Base-by-base conservation (phyloP, 345 rosid species). In the Cardiospermum halicacabum region DNA sequence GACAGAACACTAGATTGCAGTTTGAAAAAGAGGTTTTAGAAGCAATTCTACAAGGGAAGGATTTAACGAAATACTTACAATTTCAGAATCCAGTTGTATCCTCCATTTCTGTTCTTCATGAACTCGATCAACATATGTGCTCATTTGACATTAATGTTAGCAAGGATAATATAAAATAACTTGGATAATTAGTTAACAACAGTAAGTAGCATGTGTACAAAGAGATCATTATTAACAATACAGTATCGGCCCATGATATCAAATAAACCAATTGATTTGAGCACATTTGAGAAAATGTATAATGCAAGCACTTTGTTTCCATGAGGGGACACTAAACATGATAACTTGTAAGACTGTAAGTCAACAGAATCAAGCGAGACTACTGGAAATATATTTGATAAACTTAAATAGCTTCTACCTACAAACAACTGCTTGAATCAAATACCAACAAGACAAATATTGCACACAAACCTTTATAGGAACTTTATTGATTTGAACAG, bases 401-500 rank as follows among this genome's bases (percentile, higher is more conserved):
- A 22, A 9, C 9, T 13, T 16, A 1, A 4, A 9, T 43, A 43
- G n/a, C n/a, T n/a, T n/a, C n/a, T 7, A 43, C 45, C 39, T 27
- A 60, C 36, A 43, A 60, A 47, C 36, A 60, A 60, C 42, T 19
- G 42, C 55, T 4, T 19, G 26, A 63, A 34, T 63, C 50, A 36
- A 15, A 11, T 65, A n/a, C 60, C 18, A 27, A 62, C 15, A 25
- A 18, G n/a, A 24, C 5, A 53, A 27, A 54, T 19, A 54, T 37
- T 53, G 60, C 26, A 36, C 8, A 31, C 12, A 21, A 28, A 64
- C 27, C 28, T 27, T 49, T 13, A 19, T 28, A 28, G 7, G 25
- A 36, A 58, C 51, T 37, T 70, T 53, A 43, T 66, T 67, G 19
- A 37, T 67, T 60, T 36, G 49, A 49, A 21, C 55, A 26, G 8